These are phyloP conservation scores for Rhizophlyctis rosea DNA, from an alignment of 192 early-diverging fungal genomes.

Conservation along the genomic window DNA sequence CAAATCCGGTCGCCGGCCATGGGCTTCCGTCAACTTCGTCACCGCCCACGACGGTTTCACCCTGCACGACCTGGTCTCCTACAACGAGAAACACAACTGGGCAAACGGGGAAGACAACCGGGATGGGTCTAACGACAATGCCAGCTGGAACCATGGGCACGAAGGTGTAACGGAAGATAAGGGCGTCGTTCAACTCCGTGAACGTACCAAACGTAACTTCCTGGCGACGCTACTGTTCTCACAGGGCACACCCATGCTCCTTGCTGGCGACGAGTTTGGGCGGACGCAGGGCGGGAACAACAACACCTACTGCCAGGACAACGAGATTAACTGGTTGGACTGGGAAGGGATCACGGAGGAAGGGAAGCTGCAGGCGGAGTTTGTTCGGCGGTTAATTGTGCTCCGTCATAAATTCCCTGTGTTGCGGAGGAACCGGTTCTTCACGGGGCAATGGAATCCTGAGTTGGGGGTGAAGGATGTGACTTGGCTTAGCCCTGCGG, in stretches of 20 bases:
- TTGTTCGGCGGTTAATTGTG: conserved; percentile 22
- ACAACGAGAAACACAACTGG: conserved; percentile 28
- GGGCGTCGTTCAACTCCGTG: conserved; percentile 16
- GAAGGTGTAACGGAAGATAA: conserved; percentile 19
- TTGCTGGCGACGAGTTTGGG: conserved; percentile 26
- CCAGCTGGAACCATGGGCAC: conserved; percentile 21
- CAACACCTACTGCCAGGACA: conserved; percentile 29
- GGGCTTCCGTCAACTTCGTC: conserved; percentile 26
- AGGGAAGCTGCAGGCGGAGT: conserved; percentile 17
- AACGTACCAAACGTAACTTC: conserved; percentile 28
- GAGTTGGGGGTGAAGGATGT: conserved; percentile 24
- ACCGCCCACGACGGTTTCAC: conserved; percentile 27
- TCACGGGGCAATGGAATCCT: conserved; percentile 21
- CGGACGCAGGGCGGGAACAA: conserved; percentile 26
- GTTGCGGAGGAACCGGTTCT: conserved; percentile 21
- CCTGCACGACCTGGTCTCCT: conserved; percentile 22
- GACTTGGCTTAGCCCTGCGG: conserved; percentile 23
- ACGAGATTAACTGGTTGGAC: conserved; percentile 29
- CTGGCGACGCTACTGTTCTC: conserved; percentile 24
- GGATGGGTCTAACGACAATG: conserved; percentile 27
- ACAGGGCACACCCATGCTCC: conserved; percentile 23
- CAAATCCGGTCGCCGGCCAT: conserved; percentile 20
- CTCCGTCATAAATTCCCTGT: conserved; percentile 27
- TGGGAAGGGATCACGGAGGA: conserved; percentile 28
- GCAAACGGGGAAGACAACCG: conserved; percentile 26